Evolutionary conservation across 257 asterid genomes (phyloP), one percentile per base, ranked within the genome.

Genomic region (Cinchona pubescens): DNA sequence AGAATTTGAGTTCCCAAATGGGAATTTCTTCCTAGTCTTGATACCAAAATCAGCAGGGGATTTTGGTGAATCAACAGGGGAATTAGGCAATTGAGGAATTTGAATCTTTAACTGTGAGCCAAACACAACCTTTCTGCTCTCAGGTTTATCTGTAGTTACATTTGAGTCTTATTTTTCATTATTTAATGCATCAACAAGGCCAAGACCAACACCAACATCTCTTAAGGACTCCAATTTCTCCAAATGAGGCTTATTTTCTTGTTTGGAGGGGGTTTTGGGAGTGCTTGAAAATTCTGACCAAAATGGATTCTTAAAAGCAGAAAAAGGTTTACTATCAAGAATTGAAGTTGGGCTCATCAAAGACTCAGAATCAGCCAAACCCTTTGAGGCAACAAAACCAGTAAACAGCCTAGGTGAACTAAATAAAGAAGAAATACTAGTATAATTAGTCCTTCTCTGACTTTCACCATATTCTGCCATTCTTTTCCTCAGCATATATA

Each of bases 61-160:
- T 25, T 79, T 84, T 19, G 96, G 92, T 12, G 92, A 87, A 60
- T 84, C 89, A 66, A 56, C 51, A 10, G 85, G 85, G 75, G 90
- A 79, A 60, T 58, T n/a, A 46, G 86, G 81, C 77, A 82, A 80
- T 16, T 81, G 84, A 77, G 94, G 96, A 73, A 90, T 82, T 72
- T 84, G 95, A 81, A 93, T 88, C 89, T 89, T 93, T 58, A 93
- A 76, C 83, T 91, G 86, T 53, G 97, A 93, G 13, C 97, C 98
- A 78, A 93, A 90, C 11, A 93, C 75, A 75, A 88, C 92, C 88
- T 79, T 83, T 76, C 87, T 81, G 56, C 83, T 83, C 4, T 76
- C 78, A 9, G 81, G 67, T 74, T 85, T 89, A 7, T 81, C n/a
- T n/a, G n/a, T n/a, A n/a, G n/a, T 70, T 1, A 71, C 29, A 60